Percentiles rank a stretch among this genome's conserved stretches.
These are phyloP conservation scores for Vanrija pseudolonga DNA, from an alignment of 1,284 basidiomycete species.

Conservation along the genomic window DNA sequence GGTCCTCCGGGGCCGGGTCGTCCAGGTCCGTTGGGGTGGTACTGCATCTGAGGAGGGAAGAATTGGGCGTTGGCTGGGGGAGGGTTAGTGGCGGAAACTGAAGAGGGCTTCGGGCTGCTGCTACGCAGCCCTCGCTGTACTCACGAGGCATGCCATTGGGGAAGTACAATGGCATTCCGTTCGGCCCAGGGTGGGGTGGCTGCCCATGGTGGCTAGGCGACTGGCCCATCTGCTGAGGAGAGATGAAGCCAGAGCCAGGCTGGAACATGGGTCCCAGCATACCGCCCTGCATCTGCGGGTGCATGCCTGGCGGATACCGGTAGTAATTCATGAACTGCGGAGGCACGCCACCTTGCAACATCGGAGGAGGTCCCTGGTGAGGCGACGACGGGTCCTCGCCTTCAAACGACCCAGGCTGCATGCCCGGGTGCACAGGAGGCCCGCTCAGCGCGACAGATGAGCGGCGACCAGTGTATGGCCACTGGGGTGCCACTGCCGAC, in stretches of 20 bases:
- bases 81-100: too few species aligned
- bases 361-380: conserved; percentile 19
- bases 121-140: conserved; percentile 4
- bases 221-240: conserved; percentile 25
- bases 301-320: conserved; percentile 36
- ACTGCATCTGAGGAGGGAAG: conserved; percentile 40
- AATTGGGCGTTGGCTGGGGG: conserved; percentile 33
- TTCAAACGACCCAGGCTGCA: conserved; percentile 8
- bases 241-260: conserved; percentile 24
- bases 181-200: conserved; percentile 26
- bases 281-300: conserved; percentile 21
- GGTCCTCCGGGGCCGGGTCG: conserved; percentile 14
- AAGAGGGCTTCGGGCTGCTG: too few species aligned
- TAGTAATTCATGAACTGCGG: conserved; percentile 34
- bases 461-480: conserved; percentile 86
- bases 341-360: conserved; percentile 24
- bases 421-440: conserved; percentile 41
- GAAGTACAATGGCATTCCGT: conserved; percentile 31
- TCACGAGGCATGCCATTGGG: conserved; percentile 31
- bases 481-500: conserved; percentile 64
- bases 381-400: conserved; percentile 16
- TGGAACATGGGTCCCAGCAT: conserved; percentile 41
- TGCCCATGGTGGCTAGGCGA: conserved; percentile 25
- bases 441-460: conserved; percentile 59
- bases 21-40: conserved; percentile 23